These are phyloP conservation scores for Salix viminalis DNA, from an alignment of 345 rosid species.

Conservation along the genomic window DNA sequence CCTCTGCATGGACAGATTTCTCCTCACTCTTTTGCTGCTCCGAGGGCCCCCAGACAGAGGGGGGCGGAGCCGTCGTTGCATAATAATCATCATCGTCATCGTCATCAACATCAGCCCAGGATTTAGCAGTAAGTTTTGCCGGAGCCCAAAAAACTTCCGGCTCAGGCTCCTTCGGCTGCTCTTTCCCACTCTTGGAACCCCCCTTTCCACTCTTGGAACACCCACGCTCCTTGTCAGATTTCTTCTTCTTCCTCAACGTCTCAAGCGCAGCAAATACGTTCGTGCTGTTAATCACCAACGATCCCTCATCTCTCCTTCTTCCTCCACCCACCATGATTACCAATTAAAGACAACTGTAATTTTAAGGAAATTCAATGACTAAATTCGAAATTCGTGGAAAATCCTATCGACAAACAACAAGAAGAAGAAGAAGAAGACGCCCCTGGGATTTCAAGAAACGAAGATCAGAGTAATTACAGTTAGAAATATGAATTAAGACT, in stretches of 20 bases:
- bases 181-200: slow-evolving; percentile 9
- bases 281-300: slow-evolving; percentile 34
- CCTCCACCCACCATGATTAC: slow-evolving; percentile 21
- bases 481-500: neutral
- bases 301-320: slow-evolving; percentile 36
- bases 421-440: too few species aligned
- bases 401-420: neutral
- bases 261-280: slow-evolving; percentile 41
- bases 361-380: neutral
- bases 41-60: slow-evolving; percentile 25
- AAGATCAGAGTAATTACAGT: neutral
- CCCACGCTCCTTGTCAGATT: slow-evolving; percentile 18
- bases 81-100: slow-evolving; percentile 43
- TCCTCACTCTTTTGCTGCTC: slow-evolving; percentile 6
- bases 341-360: neutral
- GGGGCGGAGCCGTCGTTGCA: slow-evolving; percentile 31
- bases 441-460: neutral
- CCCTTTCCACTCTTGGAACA: slow-evolving; percentile 18
- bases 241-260: slow-evolving; percentile 39
- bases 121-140: slow-evolving; percentile 30
- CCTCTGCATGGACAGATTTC: slow-evolving; percentile 14
- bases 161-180: slow-evolving; percentile 15
- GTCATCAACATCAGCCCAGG: slow-evolving; percentile 45
- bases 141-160: slow-evolving; percentile 40
- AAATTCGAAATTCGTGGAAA: neutral